Evolutionary conservation across 1,284 basidiomycete species (phyloP).

Genomic region (Meripilus lineatus): DNA sequence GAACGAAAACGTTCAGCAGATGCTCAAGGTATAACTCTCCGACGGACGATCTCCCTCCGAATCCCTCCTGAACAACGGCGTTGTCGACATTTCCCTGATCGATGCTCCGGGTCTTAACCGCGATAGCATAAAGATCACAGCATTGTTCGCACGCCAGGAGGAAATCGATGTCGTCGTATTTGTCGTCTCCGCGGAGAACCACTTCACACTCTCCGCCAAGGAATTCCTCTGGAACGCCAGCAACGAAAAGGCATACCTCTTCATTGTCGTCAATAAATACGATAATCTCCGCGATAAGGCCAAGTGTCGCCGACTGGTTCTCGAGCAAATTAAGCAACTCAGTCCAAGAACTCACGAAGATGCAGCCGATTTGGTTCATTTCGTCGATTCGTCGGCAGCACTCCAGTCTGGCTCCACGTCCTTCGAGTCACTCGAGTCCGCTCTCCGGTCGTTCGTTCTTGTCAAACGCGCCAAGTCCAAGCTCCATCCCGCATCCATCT

Average conservation of each 20-base stretch:
- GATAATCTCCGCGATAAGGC: slow-evolving; percentile 96
- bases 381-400: slow-evolving; percentile 86
- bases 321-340: slow-evolving; percentile 93
- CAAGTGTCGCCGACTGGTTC: slow-evolving; percentile 83
- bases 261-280: slow-evolving; percentile 99
- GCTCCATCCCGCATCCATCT: slow-evolving; percentile 92
- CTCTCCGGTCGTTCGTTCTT: slow-evolving; percentile 92
- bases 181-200: slow-evolving; percentile 97
- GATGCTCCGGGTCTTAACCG: slow-evolving; percentile 98
- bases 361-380: slow-evolving; percentile 93
- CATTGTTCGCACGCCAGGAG: slow-evolving; percentile 93
- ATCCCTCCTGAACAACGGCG: slow-evolving; percentile 92
- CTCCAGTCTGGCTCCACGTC: slow-evolving; percentile 59
- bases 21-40: slow-evolving; percentile 82
- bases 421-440: slow-evolving; percentile 89
- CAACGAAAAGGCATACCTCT: slow-evolving; percentile 97
- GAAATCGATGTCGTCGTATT: slow-evolving; percentile 99
- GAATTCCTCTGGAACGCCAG: slow-evolving; percentile 94
- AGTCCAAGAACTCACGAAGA: slow-evolving; percentile 92
- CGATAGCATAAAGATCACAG: slow-evolving; percentile 94
- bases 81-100: slow-evolving; percentile 97
- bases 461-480: slow-evolving; percentile 95
- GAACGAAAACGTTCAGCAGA: slow-evolving; percentile 66
- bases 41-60: slow-evolving; percentile 70
- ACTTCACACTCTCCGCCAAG: slow-evolving; percentile 94